Percentiles rank a stretch among this genome's conserved stretches.
Evolutionary conservation across 306 rosid species (phyloP).

Genomic region (Quercus bicolor): DNA sequence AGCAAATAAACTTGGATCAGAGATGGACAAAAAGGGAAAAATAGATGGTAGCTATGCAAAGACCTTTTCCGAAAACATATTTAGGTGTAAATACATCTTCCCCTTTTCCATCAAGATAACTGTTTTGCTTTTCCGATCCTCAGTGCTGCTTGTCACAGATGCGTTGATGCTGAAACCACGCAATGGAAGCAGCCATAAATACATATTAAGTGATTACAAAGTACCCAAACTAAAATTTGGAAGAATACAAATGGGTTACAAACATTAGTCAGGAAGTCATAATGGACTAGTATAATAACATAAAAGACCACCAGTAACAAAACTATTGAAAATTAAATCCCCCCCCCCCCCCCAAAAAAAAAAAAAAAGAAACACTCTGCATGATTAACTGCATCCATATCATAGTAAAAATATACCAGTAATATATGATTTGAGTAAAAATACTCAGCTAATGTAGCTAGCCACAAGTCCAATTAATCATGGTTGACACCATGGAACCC

Average conservation of each 20-base stretch:
- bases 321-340: not conserved
- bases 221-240: not conserved
- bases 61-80: constrained; percentile 66
- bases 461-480: too few species aligned
- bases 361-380: too few species aligned
- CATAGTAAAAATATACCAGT: too few species aligned
- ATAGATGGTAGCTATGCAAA: constrained; percentile 10
- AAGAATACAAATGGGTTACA: not conserved
- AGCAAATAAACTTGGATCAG: constrained; percentile 6
- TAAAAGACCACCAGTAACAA: not conserved
- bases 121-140: constrained; percentile 65
- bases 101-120: constrained; percentile 70
- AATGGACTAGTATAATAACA: not conserved
- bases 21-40: not conserved
- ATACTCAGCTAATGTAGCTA: too few species aligned
- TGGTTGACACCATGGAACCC: too few species aligned
- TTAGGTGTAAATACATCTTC: constrained; percentile 65
- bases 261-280: not conserved
- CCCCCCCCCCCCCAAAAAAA: too few species aligned
- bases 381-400: too few species aligned
- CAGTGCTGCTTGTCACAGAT: constrained; percentile 86
- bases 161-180: constrained; percentile 70
- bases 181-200: constrained; percentile 11
- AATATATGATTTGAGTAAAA: too few species aligned
- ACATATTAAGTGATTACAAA: not conserved